These are phyloP conservation scores for Dactylellina cionopaga DNA, from an alignment of 2,329 filamentous ascomycete genomes.

Conservation along the genomic window DNA sequence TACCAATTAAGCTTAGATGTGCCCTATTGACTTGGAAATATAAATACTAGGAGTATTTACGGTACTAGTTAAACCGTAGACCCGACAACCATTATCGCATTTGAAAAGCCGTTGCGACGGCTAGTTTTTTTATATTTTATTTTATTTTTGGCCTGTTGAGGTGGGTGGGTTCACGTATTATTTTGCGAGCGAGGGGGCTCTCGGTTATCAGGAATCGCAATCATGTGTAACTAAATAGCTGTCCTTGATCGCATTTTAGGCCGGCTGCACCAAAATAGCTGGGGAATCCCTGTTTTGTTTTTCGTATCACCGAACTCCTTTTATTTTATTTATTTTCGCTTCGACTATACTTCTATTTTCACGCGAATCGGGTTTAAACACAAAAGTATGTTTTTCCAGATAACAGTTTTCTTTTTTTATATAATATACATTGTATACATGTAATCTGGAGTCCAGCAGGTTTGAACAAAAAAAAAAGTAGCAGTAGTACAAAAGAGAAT, in stretches of 20 bases:
- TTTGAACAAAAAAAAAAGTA: background rate
- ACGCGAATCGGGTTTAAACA: no score
- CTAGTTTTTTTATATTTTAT: conserved; percentile 11
- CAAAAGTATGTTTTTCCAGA: background rate
- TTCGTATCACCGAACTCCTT: conserved; percentile 24
- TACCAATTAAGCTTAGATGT: conserved; percentile 9
- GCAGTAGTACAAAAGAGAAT: no score
- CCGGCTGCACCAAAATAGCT: background rate
- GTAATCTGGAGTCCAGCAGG: no score
- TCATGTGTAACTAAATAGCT: no score
- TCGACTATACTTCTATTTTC: no score
- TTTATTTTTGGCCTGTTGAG: background rate
- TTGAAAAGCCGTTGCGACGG: conserved; percentile 26
- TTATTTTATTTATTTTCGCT: no score
- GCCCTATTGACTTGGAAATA: background rate
- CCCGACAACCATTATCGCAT: background rate
- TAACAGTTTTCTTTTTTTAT: conserved; percentile 1
- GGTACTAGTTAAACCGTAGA: background rate
- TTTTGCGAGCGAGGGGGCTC: background rate
- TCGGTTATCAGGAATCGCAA: no score
- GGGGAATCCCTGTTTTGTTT: conserved; percentile 19
- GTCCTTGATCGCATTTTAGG: background rate
- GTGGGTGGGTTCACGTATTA: background rate
- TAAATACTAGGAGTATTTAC: background rate
- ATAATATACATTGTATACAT: background rate